Conservation (phyloP, 306 rosid genomes). For the Begonia fuchsioides region DNA sequence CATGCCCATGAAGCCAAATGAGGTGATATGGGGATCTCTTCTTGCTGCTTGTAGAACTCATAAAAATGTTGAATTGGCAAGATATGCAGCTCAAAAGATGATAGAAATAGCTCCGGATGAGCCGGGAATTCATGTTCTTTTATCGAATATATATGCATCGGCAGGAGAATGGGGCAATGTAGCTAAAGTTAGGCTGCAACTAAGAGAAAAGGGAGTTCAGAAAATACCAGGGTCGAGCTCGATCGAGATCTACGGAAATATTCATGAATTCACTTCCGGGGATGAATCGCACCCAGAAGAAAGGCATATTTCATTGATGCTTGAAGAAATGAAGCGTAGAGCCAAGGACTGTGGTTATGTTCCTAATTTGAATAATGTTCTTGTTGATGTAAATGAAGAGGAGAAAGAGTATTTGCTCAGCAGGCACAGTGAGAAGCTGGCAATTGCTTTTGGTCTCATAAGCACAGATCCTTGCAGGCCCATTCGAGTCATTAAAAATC, state of each 20-base stretch:
- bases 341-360: conserved; percentile 42
- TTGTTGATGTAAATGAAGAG: conserved; percentile 51
- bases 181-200: conserved; percentile 58
- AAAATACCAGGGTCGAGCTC: conserved; percentile 61
- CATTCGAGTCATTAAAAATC: conserved; percentile 60
- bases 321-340: conserved; percentile 41
- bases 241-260: conserved; percentile 36
- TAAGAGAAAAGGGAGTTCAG: conserved; percentile 48
- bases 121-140: conserved; percentile 42
- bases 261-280: conserved; percentile 58
- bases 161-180: conserved; percentile 71
- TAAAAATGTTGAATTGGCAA: conserved; percentile 41
- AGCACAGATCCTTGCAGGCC: conserved; percentile 27
- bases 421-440: conserved; percentile 65
- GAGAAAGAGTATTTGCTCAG: conserved; percentile 53
- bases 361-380: conserved; percentile 61
- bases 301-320: conserved; percentile 33
- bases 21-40: conserved; percentile 65
- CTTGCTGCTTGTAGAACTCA: conserved; percentile 62
- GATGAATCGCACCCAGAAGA: conserved; percentile 40
- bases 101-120: conserved; percentile 32
- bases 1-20: conserved; percentile 71
- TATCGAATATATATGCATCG: conserved; percentile 66
- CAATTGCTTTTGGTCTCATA: conserved; percentile 63
- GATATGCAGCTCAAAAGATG: conserved; percentile 38